Evolutionary conservation across 1,284 basidiomycete species (phyloP), one percentile per base, ranked within the genome.

Genomic region (Irpex sp.): DNA sequence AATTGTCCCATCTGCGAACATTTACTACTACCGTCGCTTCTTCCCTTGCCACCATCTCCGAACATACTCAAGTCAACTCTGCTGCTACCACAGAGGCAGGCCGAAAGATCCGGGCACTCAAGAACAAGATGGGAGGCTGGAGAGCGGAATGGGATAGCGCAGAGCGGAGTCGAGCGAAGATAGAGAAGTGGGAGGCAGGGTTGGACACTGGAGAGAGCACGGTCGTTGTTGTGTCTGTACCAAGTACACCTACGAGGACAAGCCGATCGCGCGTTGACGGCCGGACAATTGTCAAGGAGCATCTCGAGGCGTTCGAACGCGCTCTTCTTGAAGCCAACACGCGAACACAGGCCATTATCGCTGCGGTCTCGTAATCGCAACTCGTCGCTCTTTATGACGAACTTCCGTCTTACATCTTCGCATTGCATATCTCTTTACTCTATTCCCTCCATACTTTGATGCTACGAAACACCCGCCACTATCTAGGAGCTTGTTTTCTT

Each of bases 21-120:
- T 83, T 86, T 70, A 93, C 90, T 0, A 76, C 86, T 15, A 87
- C 89, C 4, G 83, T 93, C 54, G 85, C 88, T 49, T 77, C 86
- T n/a, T 90, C 90, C 6, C 81, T 93, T 46, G 82, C 86, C 3
- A 84, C 85, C 39, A 85, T 93, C 66, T 92, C 90, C n/a, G 91
- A 93, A 70, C 91, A 93, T 64, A 89, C 90, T 7, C 91, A 93
- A 72, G 90, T 93, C 57, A 92, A 92, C 69, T 86, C 89, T 17
- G 92, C 89, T 0, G 89, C 88, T 3, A 91, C 90, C 8, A 86
- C 91, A 2, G 92, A 93, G 64, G 89, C 92, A 1, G 92, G 91
- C 53, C 81, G 91, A 57, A 92, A 90, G 75, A 87, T 93, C 60
- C 87, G 92, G 55, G 88, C 89, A 17, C 75, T 92, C 63, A 92